Base-by-base conservation (phyloP, 306 rosid species). In the Oemleria cerasiformis region DNA sequence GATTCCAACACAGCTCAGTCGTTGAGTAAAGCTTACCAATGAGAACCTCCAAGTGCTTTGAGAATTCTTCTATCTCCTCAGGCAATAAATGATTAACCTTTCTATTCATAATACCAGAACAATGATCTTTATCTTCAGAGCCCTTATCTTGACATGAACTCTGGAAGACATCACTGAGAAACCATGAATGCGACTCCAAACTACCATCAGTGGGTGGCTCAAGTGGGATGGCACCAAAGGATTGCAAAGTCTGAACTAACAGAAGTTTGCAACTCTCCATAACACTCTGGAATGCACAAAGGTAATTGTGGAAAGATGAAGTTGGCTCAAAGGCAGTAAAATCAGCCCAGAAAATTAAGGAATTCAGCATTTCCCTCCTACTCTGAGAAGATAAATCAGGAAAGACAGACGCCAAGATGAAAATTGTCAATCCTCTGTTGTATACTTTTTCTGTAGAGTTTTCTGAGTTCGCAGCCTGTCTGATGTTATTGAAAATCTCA, bases 321-420 rank as follows among this genome's bases (percentile, higher is more conserved):
- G 98, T 86, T 43, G 91, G 91, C 81, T 87, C 87, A 74, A 73
- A 86, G 53, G 87, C 80, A 72, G 89, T 45, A 84, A 92, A 90
- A 62, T 85, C 82, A 21, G 85, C 91, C 90, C 88, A 87, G 9
- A 73, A 73, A 15, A 73, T 68, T 66, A 90, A 80, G 61, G 87
- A 90, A 83, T 79, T 86, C 86, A 92, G 74, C 75, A 88, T 86
- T 45, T 90, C 92, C 84, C 84, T 88, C 80, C 84, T 85, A 63
- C 77, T 84, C 54, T 55, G 90, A 76, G 83, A 30, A 80, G 98
- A 90, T 76, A 92, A 79, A 79, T 88, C 88, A 74, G 90, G 86
- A 78, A 88, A 86, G 63, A 92, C 71, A 49, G 92, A 88, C 67
- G 96, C 96, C 92, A 90, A 78, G 78, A 92, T 83, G 84, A 81